A percentile compares a stretch with the other conserved stretches of the same genome.
These are phyloP conservation scores for Forsythia viridissima DNA, from an alignment of 257 asterid genomes.

Conservation along the genomic window DNA sequence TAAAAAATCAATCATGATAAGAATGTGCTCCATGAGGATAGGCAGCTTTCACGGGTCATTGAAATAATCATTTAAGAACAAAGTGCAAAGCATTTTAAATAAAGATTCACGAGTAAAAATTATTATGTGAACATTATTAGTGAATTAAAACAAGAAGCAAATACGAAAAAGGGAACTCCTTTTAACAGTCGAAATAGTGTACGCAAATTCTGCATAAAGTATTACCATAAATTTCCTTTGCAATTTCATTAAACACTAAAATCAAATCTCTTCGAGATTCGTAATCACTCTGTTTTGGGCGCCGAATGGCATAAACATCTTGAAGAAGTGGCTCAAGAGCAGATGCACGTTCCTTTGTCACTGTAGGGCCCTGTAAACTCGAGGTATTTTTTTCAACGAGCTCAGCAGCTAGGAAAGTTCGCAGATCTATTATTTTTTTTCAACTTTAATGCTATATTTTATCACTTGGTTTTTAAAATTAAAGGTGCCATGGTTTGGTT, in stretches of 20 bases:
- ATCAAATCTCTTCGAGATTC: constrained; percentile 63
- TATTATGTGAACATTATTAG: background rate
- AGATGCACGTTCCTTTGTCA: constrained; percentile 39
- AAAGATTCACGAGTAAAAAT: background rate
- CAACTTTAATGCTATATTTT: too few species aligned
- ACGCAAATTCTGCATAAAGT: background rate
- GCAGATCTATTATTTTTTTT: too few species aligned
- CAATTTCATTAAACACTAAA: constrained; percentile 72
- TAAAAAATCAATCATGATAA: constrained; percentile 2
- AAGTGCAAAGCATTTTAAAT: constrained; percentile 2
- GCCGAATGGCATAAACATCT: constrained; percentile 50
- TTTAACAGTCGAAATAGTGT: background rate
- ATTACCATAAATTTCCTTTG: constrained; percentile 80
- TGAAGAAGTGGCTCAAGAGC: constrained; percentile 63
- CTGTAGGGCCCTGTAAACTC: constrained; percentile 41
- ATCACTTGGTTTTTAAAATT: too few species aligned
- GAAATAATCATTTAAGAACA: background rate
- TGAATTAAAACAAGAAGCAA: constrained; percentile 4
- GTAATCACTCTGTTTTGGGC: constrained; percentile 68
- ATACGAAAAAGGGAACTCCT: background rate
- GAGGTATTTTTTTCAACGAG: too few species aligned
- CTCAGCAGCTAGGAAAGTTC: too few species aligned
- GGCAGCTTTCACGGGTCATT: background rate
- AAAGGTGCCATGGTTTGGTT: too few species aligned
- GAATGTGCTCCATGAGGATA: constrained; percentile 1